phyloP scores from a whole-genome alignment of 305 asterid species.

The Rubia balearica region DNA sequence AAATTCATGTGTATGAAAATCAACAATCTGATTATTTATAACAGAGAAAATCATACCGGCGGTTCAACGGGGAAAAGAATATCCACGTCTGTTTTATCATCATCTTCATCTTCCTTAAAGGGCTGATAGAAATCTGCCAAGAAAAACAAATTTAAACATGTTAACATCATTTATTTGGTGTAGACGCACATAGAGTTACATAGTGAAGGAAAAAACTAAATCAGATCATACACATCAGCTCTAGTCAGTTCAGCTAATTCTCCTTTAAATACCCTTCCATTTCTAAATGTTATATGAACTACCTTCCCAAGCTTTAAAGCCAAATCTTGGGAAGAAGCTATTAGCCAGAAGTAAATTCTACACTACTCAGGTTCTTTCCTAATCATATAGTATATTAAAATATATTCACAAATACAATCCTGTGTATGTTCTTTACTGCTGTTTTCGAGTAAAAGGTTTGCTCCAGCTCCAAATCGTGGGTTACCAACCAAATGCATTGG shows the following conservation, averaged over 20 bases:
- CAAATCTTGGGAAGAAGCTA: too few species aligned
- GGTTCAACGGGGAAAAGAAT: constrained; percentile 63
- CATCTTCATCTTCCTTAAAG: constrained; percentile 59
- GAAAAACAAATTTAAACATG: constrained; percentile 4
- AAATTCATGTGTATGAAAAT: neutral
- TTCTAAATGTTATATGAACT: neutral
- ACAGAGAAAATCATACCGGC: constrained; percentile 40
- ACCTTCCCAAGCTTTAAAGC: neutral
- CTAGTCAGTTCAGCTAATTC: neutral
- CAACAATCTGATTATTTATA: neutral
- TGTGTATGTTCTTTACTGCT: neutral
- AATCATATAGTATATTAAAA: too few species aligned
- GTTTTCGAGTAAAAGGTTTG: neutral
- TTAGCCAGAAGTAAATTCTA: too few species aligned
- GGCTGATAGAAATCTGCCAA: constrained; percentile 65
- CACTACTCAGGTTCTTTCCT: too few species aligned
- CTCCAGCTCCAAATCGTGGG: neutral
- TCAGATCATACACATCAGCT: neutral
- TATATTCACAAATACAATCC: too few species aligned
- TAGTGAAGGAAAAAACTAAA: neutral
- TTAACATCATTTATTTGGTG: neutral
- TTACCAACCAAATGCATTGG: neutral
- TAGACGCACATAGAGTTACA: neutral
- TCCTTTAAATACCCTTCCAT: too few species aligned
- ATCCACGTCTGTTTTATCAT: constrained; percentile 51